phyloP scores from a whole-genome alignment of 352 stramenopile genomes.

The Thalassiosira sp. region DNA sequence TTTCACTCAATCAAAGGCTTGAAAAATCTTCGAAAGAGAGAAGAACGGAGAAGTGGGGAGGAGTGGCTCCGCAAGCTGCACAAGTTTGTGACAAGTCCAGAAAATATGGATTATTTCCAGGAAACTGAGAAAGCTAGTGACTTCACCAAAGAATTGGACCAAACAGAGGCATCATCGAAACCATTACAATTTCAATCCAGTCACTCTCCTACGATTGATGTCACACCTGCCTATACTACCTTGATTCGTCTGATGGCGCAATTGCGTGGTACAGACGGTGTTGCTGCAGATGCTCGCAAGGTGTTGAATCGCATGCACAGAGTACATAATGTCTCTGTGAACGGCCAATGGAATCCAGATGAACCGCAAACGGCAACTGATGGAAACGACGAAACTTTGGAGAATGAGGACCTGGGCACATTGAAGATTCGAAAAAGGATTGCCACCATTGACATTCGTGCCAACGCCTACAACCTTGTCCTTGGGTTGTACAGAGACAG shows the following conservation, averaged over 20 bases:
- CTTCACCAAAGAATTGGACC: neutral
- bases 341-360: conserved; percentile 17
- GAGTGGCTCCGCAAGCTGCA: conserved; percentile 45
- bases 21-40: conserved; percentile 38
- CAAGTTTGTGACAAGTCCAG: conserved; percentile 33
- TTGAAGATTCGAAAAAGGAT: conserved; percentile 9
- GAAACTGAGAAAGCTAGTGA: neutral
- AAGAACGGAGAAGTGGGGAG: conserved; percentile 31
- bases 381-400: neutral
- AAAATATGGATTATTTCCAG: conserved; percentile 39
- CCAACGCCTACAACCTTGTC: conserved; percentile 56
- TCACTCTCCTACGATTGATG: conserved; percentile 35
- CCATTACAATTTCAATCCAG: too few species aligned
- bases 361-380: neutral
- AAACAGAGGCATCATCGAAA: too few species aligned
- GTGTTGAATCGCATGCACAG: conserved; percentile 46
- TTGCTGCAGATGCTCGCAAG: conserved; percentile 32
- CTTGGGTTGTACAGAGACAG: conserved; percentile 50
- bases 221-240: conserved; percentile 50
- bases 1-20: conserved; percentile 57
- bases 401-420: neutral
- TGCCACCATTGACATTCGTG: conserved; percentile 42
- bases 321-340: conserved; percentile 23
- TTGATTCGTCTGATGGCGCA: conserved; percentile 43
- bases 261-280: conserved; percentile 28